Evolutionary conservation across 106 monocot genomes (phyloP).

Genomic region (Allium cepa): DNA sequence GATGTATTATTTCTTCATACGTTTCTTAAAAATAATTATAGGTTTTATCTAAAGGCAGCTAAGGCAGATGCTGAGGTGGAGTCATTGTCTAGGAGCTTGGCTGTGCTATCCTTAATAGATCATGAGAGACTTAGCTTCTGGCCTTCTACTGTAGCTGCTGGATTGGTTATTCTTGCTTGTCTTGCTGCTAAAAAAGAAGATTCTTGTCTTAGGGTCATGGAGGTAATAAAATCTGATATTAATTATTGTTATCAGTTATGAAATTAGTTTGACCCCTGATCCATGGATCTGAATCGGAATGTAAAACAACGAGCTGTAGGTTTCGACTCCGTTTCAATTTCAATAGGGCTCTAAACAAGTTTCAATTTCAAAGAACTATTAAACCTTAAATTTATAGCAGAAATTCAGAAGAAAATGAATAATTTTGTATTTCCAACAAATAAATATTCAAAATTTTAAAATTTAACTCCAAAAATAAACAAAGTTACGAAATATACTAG

Average conservation of each 20-base stretch:
- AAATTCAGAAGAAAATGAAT: no score
- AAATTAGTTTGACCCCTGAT: not conserved
- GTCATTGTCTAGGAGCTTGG: conserved; percentile 58
- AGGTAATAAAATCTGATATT: conserved; percentile 32
- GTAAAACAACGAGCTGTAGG: not conserved
- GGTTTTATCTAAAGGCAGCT: conserved; percentile 95
- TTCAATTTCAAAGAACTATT: no score
- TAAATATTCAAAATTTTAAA: no score
- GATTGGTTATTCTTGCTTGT: conserved; percentile 82
- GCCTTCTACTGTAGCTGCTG: conserved; percentile 94
- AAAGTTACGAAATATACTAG: no score
- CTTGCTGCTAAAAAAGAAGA: conserved; percentile 43
- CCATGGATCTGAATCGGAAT: not conserved
- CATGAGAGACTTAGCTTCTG: conserved; percentile 73
- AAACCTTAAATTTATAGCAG: no score
- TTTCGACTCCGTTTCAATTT: not conserved
- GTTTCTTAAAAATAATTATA: conserved; percentile 1
- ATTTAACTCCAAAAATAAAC: no score
- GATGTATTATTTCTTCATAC: not conserved
- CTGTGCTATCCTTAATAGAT: conserved; percentile 62
- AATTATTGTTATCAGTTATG: not conserved
- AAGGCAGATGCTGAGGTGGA: conserved; percentile 48
- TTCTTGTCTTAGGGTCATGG: conserved; percentile 63
- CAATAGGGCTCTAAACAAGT: no score
- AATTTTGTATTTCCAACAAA: no score